phyloP scores from a whole-genome alignment of 1,284 basidiomycete genomes.

The Ustilago crameri region DNA sequence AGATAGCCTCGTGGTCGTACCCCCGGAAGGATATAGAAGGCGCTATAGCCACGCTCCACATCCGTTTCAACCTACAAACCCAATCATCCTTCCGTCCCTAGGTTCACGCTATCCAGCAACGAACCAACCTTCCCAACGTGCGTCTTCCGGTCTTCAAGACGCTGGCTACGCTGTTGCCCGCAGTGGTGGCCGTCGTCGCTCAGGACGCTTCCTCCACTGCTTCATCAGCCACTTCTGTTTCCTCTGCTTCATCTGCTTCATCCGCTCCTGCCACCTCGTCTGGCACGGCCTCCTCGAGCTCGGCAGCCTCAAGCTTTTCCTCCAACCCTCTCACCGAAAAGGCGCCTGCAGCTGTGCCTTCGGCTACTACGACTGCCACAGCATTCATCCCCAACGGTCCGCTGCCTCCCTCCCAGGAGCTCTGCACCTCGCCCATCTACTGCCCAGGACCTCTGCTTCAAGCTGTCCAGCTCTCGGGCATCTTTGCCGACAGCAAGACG shows the following conservation, averaged over 20 bases:
- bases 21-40: too few relatives aligned
- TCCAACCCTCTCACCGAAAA: slow-evolving; percentile 38
- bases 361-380: slow-evolving; percentile 26
- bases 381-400: slow-evolving; percentile 38
- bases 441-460: slow-evolving; percentile 63
- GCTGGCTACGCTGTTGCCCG: slow-evolving; percentile 36
- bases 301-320: slow-evolving; percentile 24
- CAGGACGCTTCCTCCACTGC: slow-evolving; percentile 25
- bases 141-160: slow-evolving; percentile 24
- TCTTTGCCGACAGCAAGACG: slow-evolving; percentile 85
- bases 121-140: slow-evolving; percentile 13
- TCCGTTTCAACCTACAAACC: too few relatives aligned
- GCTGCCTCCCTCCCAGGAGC: slow-evolving; percentile 40
- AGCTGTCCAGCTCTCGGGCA: slow-evolving; percentile 80
- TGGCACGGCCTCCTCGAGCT: slow-evolving; percentile 7
- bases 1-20: neutral
- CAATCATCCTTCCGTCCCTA: too few relatives aligned
- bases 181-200: slow-evolving; percentile 30
- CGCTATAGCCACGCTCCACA: too few relatives aligned
- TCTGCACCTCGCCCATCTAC: slow-evolving; percentile 58
- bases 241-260: slow-evolving; percentile 17
- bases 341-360: slow-evolving; percentile 38
- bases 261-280: slow-evolving; percentile 16
- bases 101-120: neutral
- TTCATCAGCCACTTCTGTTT: slow-evolving; percentile 1